Percentiles rank a stretch among this genome's conserved stretches.
Evolutionary conservation across 1,284 basidiomycete genomes (phyloP).

Genomic region (Flammula alnicola): DNA sequence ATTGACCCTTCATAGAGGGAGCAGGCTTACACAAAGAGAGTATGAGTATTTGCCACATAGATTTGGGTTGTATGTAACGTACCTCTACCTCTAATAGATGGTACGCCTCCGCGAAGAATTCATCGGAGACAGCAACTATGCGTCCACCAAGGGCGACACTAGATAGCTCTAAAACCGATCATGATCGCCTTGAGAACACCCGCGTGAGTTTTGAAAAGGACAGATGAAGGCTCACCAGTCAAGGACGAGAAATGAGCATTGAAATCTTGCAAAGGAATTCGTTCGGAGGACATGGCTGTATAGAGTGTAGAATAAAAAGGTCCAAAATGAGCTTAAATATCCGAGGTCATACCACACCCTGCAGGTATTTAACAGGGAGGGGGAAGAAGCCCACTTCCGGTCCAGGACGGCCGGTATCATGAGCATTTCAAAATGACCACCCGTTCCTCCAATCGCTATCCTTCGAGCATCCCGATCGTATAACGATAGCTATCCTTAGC

Average conservation of each 20-base stretch:
- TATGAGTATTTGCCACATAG: too few relatives aligned
- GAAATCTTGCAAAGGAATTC: slow-evolving; percentile 60
- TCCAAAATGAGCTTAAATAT: too few relatives aligned
- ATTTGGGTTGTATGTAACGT: too few relatives aligned
- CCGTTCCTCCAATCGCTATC: too few relatives aligned
- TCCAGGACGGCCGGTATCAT: slow-evolving; percentile 8
- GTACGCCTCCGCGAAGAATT: slow-evolving; percentile 91
- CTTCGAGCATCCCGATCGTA: slow-evolving; percentile 10
- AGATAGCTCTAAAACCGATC: slow-evolving; percentile 74
- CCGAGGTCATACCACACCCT: neutral
- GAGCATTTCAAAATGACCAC: neutral
- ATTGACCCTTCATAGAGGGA: slow-evolving; percentile 87
- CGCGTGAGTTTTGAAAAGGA: neutral
- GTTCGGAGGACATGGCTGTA: slow-evolving; percentile 43
- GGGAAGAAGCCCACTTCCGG: slow-evolving; percentile 3
- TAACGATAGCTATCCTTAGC: too few relatives aligned
- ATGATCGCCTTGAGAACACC: neutral
- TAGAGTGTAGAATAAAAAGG: neutral
- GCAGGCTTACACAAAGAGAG: too few relatives aligned
- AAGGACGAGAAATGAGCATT: slow-evolving; percentile 53
- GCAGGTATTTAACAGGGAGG: slow-evolving; percentile 4
- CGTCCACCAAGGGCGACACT: slow-evolving; percentile 83
- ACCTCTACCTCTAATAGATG: slow-evolving; percentile 88
- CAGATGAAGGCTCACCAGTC: slow-evolving; percentile 58
- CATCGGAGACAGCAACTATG: slow-evolving; percentile 85